Percentiles rank a stretch among this genome's conserved stretches.
Conservation (phyloP, 2,329 filamentous ascomycete genomes). For the Fusarium sp. region DNA sequence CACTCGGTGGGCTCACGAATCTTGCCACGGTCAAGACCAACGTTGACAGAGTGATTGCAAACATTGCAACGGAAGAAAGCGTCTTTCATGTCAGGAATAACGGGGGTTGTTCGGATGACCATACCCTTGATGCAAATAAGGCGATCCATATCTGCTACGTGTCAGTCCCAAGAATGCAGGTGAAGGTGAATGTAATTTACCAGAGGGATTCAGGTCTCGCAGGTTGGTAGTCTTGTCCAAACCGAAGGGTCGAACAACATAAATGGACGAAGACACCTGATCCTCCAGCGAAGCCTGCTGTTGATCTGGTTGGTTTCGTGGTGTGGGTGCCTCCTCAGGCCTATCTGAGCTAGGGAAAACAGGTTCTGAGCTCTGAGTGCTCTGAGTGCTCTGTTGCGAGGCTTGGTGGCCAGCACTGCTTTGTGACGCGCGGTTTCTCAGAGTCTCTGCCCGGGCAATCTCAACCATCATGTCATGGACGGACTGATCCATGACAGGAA, state of each 20-base stretch:
- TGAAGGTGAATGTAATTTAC: slow-evolving; percentile 55
- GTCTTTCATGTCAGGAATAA: slow-evolving; percentile 99
- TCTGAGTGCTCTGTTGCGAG: slow-evolving; percentile 64
- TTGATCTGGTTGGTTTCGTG: slow-evolving; percentile 58
- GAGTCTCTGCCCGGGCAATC: slow-evolving; percentile 83
- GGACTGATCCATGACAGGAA: slow-evolving; percentile 95
- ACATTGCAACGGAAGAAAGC: slow-evolving; percentile 97
- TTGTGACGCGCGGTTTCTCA: slow-evolving; percentile 74
- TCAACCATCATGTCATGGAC: slow-evolving; percentile 95
- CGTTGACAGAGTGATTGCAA: slow-evolving; percentile 90
- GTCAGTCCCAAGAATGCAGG: slow-evolving; percentile 20
- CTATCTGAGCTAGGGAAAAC: slow-evolving; percentile 85
- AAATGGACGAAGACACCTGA: slow-evolving; percentile 83
- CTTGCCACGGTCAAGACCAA: slow-evolving; percentile 94
- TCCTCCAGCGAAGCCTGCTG: slow-evolving; percentile 75
- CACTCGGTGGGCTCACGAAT: slow-evolving; percentile 95
- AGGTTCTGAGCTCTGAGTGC: slow-evolving; percentile 78
- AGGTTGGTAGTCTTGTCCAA: slow-evolving; percentile 90
- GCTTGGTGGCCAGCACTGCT: slow-evolving; percentile 63
- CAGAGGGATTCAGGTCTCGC: slow-evolving; percentile 91
- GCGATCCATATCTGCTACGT: slow-evolving; percentile 86
- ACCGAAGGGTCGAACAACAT: slow-evolving; percentile 90
- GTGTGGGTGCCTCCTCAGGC: slow-evolving; percentile 61
- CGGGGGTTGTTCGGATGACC: slow-evolving; percentile 93
- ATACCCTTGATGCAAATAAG: slow-evolving; percentile 94